Evolutionary conservation across 345 rosid species (phyloP).

Genomic region (Pelargonium nanum): DNA sequence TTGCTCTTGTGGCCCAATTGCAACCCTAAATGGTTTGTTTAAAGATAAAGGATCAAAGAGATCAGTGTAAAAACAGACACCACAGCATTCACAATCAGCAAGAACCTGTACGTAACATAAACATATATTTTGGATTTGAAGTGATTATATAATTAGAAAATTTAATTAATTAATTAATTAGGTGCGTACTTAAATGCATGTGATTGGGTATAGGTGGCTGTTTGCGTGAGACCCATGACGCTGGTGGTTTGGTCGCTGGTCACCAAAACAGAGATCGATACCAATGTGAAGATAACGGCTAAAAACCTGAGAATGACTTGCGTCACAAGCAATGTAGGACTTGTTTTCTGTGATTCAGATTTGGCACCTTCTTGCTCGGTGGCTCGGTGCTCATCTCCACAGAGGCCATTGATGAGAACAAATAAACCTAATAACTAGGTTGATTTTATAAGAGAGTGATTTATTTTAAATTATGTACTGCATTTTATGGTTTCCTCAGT

Average conservation of each 20-base stretch:
- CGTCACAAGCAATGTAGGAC: slow-evolving; percentile 11
- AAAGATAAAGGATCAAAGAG: slow-evolving; percentile 22
- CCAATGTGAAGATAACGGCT: slow-evolving; percentile 29
- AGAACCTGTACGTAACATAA: slow-evolving; percentile 25
- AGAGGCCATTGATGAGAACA: background rate
- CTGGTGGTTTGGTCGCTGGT: slow-evolving; percentile 16
- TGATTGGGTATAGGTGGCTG: slow-evolving; percentile 11
- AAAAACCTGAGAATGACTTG: slow-evolving; percentile 28
- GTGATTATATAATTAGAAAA: too few relatives aligned
- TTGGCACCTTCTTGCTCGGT: background rate
- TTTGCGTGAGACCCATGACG: slow-evolving; percentile 6
- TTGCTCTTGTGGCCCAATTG: slow-evolving; percentile 11
- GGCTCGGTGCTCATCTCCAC: background rate
- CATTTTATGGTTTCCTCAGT: too few relatives aligned
- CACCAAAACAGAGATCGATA: slow-evolving; percentile 28
- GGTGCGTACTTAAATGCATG: background rate
- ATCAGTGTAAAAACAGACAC: slow-evolving; percentile 30
- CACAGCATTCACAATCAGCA: slow-evolving; percentile 27
- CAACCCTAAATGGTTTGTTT: too few relatives aligned
- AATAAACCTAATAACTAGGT: too few relatives aligned
- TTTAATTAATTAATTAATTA: too few relatives aligned
- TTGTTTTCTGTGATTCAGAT: background rate
- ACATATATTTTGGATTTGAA: too few relatives aligned
- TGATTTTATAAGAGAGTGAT: too few relatives aligned
- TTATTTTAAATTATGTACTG: too few relatives aligned